Evolutionary conservation across 768 basidiomycete species (phyloP).

Genomic region (Epithele typhae): DNA sequence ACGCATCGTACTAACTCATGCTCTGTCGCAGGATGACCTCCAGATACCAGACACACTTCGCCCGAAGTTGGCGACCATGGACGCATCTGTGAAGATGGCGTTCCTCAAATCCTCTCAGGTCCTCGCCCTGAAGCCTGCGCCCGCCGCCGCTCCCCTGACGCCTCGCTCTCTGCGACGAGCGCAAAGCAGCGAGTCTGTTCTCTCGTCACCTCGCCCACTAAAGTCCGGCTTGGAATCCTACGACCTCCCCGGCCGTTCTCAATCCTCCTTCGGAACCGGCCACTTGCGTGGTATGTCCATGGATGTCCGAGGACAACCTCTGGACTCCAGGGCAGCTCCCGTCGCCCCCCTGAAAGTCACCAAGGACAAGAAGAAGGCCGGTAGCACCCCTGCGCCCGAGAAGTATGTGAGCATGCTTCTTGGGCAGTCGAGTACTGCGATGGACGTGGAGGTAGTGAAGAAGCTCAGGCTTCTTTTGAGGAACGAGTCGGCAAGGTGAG

Average conservation of each 20-base stretch:
- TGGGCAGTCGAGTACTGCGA: conserved; percentile 61
- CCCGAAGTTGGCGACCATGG: conserved; percentile 77
- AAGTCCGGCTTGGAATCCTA: conserved; percentile 7
- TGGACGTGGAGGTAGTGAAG: conserved; percentile 86
- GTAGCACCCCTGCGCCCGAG: conserved; percentile 42
- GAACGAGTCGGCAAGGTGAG: conserved; percentile 86
- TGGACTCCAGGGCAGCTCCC: conserved; percentile 3
- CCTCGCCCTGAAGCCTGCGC: conserved; percentile 37
- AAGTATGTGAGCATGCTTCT: conserved; percentile 66
- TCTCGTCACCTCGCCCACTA: conserved; percentile 41
- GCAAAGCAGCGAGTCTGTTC: conserved; percentile 68
- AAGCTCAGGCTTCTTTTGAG: conserved; percentile 82
- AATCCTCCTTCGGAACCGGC: conserved; percentile 5
- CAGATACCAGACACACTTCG: conserved; percentile 80
- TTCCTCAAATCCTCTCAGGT: conserved; percentile 86
- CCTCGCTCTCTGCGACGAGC: conserved; percentile 62
- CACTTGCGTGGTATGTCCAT: conserved; percentile 53
- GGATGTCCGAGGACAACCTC: conserved; percentile 35
- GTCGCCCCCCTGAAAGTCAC: conserved; percentile 25
- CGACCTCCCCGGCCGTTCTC: conserved; percentile 8
- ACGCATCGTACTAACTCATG: no score
- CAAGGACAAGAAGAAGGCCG: conserved; percentile 47
- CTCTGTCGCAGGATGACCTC: conserved; percentile 65
- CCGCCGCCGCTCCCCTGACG: conserved; percentile 35
- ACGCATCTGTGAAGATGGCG: conserved; percentile 81